These are phyloP conservation scores for Cyclotella sp. DNA, from an alignment of 108 stramenopile species.

Conservation along the genomic window DNA sequence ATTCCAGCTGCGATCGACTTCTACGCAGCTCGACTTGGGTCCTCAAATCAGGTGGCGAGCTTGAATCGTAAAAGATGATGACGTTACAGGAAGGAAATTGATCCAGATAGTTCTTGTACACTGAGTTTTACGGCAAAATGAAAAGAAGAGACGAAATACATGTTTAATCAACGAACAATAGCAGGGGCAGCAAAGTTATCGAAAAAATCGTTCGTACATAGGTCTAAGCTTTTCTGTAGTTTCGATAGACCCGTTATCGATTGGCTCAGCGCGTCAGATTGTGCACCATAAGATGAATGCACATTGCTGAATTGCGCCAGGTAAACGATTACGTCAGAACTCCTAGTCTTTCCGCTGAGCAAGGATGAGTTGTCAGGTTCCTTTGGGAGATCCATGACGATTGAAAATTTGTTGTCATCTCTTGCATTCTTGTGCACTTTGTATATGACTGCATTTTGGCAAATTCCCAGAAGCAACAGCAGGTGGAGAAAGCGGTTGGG, in stretches of 20 bases:
- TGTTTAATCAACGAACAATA: too few relatives aligned
- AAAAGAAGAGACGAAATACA: too few relatives aligned
- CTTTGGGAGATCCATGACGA: not conserved
- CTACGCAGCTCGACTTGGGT: not conserved
- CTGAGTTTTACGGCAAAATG: not conserved
- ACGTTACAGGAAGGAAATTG: slow-evolving; percentile 22
- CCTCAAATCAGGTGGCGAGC: not conserved
- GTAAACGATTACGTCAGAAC: slow-evolving; percentile 31
- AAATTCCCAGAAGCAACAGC: not conserved
- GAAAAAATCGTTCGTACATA: not conserved
- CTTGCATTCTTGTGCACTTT: not conserved
- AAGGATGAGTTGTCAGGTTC: not conserved
- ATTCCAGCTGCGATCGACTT: slow-evolving; percentile 22
- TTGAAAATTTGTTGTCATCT: not conserved
- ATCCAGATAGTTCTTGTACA: slow-evolving; percentile 64
- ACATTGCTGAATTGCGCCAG: slow-evolving; percentile 32
- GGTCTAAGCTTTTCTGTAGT: slow-evolving; percentile 48
- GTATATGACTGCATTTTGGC: slow-evolving; percentile 5
- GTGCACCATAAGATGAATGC: slow-evolving; percentile 35
- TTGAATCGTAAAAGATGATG: slow-evolving; percentile 34
- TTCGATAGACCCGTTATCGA: slow-evolving; percentile 21
- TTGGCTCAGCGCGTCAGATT: slow-evolving; percentile 7
- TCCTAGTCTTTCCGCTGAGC: not conserved
- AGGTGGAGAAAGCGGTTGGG: not conserved
- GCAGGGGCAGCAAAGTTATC: too few relatives aligned